Conservation (phyloP, 108 stramenopile species). For the Fragilariopsis cylindrus region DNA sequence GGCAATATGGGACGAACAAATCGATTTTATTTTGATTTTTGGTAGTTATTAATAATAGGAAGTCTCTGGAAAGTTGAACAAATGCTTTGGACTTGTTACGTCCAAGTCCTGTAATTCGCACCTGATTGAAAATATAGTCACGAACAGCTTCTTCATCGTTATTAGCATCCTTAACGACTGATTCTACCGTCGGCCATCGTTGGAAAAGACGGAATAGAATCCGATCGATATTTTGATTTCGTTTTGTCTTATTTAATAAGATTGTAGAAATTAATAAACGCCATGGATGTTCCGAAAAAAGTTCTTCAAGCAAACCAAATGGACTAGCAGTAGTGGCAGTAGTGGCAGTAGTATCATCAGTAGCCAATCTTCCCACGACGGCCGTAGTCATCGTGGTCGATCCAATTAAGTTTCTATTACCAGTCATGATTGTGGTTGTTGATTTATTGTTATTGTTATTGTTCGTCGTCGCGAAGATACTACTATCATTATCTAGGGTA, state of each 20-base stretch:
- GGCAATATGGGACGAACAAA: neutral
- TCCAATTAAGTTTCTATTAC: too few species aligned
- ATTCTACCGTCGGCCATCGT: slow-evolving; percentile 50
- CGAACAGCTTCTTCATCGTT: slow-evolving; percentile 18
- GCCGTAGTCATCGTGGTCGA: too few species aligned
- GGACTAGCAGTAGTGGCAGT: slow-evolving; percentile 16
- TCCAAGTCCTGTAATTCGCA: slow-evolving; percentile 43
- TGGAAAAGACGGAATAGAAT: slow-evolving; percentile 45
- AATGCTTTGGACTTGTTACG: slow-evolving; percentile 41
- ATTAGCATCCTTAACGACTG: slow-evolving; percentile 13
- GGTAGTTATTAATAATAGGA: slow-evolving; percentile 27
- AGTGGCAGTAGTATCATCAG: neutral
- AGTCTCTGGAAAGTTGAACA: slow-evolving; percentile 54
- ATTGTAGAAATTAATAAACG: slow-evolving; percentile 61
- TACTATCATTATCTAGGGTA: too few species aligned
- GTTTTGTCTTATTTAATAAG: slow-evolving; percentile 58
- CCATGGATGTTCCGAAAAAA: slow-evolving; percentile 66
- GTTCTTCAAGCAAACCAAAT: slow-evolving; percentile 69
- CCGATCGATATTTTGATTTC: slow-evolving; percentile 50
- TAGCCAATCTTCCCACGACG: too few species aligned
- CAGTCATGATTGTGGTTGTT: too few species aligned
- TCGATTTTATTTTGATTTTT: slow-evolving; percentile 3
- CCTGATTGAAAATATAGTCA: slow-evolving; percentile 27
- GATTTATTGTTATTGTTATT: too few species aligned
- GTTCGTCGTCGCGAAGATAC: too few species aligned